Base-by-base conservation (phyloP, 495 filamentous ascomycete species). In the Sabuloglossum arenarium region DNA sequence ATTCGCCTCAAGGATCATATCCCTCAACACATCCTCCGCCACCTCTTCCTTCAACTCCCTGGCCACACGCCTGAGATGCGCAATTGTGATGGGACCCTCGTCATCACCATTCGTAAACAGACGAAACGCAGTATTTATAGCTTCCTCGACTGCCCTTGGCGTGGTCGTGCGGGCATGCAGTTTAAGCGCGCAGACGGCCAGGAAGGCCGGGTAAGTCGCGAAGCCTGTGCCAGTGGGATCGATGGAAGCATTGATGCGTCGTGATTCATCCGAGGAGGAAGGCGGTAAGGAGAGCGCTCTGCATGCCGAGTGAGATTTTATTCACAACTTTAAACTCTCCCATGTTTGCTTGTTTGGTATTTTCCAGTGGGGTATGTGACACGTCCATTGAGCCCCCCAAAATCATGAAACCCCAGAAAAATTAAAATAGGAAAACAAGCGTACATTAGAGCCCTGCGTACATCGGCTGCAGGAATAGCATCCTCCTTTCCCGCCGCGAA, bases 1-100 rank as follows among this genome's bases (percentile, higher is more conserved):
- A 67, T 89, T 94, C 59, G 87, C 91, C 72, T 96, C 91, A 39
- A 84, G 64, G 46, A 98, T 80, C 91, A 98, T 98, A 73, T 94
- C 86, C 68, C 73, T 76, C 61, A 98, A 68, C 65, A 94, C 61
- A 23, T 85, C 77, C 61, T 96, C 91, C 19, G 74, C 75, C 30
- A 94, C 80, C 0, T 43, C 37, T 19, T 47, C 55, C 21, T 43
- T 56, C 63, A 98, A 67, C 58, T 86, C 78, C 62, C 75, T 79
- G 54, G 90, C 89, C 55, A 97, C 80, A 62, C 84, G 73, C 66
- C 75, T 78, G 65, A 98, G 69, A 65, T 90, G 79, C 23, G 70
- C 70, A 50, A 97, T 59, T 11, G 82, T 90, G 60, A 98, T 93
- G 8, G 74, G 73, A 1, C 63, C 67, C 24, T 71, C 69, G 50